Percentiles rank a stretch among this genome's conserved stretches.
Conservation (phyloP, 2,329 filamentous ascomycete genomes). For the Sporothrix dimorphospora region DNA sequence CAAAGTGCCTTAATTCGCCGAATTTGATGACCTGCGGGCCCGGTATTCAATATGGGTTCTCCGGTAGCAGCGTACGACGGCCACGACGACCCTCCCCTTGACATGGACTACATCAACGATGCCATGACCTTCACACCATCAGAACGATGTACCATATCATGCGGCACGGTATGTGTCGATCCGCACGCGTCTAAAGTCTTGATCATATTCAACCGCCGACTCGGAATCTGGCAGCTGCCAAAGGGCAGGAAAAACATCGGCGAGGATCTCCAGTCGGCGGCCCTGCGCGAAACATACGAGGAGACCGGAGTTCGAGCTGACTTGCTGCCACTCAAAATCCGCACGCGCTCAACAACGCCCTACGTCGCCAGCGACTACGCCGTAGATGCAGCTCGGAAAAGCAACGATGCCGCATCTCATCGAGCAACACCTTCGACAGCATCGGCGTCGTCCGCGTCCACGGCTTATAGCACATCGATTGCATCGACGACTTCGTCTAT, state of each 20-base stretch:
- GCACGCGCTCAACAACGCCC: constrained; percentile 47
- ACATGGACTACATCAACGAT: constrained; percentile 39
- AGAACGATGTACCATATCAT: constrained; percentile 49
- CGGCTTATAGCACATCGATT: constrained; percentile 15
- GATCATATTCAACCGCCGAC: constrained; percentile 48
- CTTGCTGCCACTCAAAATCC: constrained; percentile 46
- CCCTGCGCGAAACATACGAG: constrained; percentile 52
- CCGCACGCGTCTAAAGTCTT: constrained; percentile 44
- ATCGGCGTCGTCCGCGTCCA: constrained; percentile 75
- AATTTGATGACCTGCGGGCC: background rate
- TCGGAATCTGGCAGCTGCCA: constrained; percentile 51
- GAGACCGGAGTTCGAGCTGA: constrained; percentile 50
- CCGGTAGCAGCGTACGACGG: background rate
- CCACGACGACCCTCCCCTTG: constrained; percentile 27
- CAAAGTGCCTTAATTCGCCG: background rate
- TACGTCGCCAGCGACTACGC: constrained; percentile 32
- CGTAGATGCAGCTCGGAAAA: background rate
- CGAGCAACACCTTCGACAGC: constrained; percentile 81
- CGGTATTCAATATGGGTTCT: constrained; percentile 1
- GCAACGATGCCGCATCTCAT: constrained; percentile 17
- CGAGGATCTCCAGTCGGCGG: constrained; percentile 48
- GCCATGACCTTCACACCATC: constrained; percentile 47
- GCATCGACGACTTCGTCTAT: background rate
- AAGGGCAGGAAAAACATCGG: constrained; percentile 54
- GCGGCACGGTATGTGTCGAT: constrained; percentile 52